phyloP scores from a whole-genome alignment of 2,329 filamentous ascomycete genomes.

The Colletotrichum gigasporum region DNA sequence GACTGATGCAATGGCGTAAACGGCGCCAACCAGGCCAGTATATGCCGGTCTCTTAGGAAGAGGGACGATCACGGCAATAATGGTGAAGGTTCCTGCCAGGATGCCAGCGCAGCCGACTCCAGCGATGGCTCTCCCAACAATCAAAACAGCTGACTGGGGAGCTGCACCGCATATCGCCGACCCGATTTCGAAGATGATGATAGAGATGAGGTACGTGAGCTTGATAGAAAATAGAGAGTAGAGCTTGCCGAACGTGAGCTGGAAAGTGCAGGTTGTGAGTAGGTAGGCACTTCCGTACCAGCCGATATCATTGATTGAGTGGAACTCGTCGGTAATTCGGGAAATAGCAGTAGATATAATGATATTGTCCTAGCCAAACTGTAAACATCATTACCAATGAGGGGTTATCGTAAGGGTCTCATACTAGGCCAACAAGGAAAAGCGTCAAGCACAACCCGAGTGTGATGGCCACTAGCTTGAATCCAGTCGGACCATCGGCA shows the following conservation, averaged over 20 bases:
- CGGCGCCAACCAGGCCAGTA: constrained; percentile 48
- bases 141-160: constrained; percentile 44
- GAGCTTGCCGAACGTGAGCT: constrained; percentile 39
- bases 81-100: constrained; percentile 43
- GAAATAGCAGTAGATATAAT: constrained; percentile 49
- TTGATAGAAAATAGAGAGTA: constrained; percentile 42
- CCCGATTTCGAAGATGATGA: constrained; percentile 38
- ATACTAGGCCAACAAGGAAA: constrained; percentile 16
- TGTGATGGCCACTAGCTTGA: constrained; percentile 9
- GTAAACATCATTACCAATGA: neutral
- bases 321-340: constrained; percentile 43
- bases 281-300: constrained; percentile 43
- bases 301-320: constrained; percentile 52
- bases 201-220: constrained; percentile 35
- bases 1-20: constrained; percentile 47
- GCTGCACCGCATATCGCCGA: constrained; percentile 37
- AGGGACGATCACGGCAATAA: constrained; percentile 49
- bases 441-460: constrained; percentile 14
- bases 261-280: constrained; percentile 37
- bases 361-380: constrained; percentile 40
- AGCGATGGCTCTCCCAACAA: constrained; percentile 47
- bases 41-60: constrained; percentile 43
- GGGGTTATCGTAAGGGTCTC: neutral
- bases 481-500: neutral
- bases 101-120: constrained; percentile 47